These are phyloP conservation scores for Hymenoscyphus salicellus DNA, from an alignment of 2,329 filamentous ascomycete genomes.

Conservation along the genomic window DNA sequence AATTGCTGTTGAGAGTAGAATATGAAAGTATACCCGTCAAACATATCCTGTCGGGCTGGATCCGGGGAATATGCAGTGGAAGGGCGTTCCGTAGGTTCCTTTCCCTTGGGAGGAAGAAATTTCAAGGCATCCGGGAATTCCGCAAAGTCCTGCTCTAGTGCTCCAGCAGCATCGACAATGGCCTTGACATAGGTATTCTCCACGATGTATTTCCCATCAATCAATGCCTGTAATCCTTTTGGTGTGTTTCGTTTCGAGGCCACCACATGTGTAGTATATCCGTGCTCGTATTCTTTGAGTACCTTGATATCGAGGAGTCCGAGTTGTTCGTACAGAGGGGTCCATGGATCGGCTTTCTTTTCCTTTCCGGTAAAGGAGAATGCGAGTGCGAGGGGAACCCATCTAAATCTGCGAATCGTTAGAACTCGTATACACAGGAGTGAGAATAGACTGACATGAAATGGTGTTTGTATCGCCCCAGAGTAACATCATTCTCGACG, in stretches of 20 bases:
- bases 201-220: slow-evolving; percentile 78
- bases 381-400: slow-evolving; percentile 76
- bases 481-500: slow-evolving; percentile 61
- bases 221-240: slow-evolving; percentile 79
- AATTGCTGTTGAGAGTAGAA: slow-evolving; percentile 77
- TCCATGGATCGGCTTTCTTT: slow-evolving; percentile 62
- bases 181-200: slow-evolving; percentile 67
- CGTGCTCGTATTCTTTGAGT: slow-evolving; percentile 65
- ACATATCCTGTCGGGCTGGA: slow-evolving; percentile 63
- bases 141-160: slow-evolving; percentile 74
- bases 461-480: slow-evolving; percentile 66
- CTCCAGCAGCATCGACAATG: slow-evolving; percentile 53
- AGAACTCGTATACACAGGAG: not conserved
- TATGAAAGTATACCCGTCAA: slow-evolving; percentile 83
- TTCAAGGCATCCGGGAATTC: slow-evolving; percentile 74
- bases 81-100: slow-evolving; percentile 68
- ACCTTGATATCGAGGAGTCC: slow-evolving; percentile 90
- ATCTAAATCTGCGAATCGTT: slow-evolving; percentile 58
- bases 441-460: slow-evolving; percentile 50
- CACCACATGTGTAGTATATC: slow-evolving; percentile 80
- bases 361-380: slow-evolving; percentile 75
- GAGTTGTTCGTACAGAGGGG: slow-evolving; percentile 60
- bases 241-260: slow-evolving; percentile 87
- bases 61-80: slow-evolving; percentile 69
- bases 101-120: slow-evolving; percentile 70